Evolutionary conservation across 345 rosid species (phyloP), one percentile per base, ranked within the genome.

Genomic region (Dipteronia sinensis): DNA sequence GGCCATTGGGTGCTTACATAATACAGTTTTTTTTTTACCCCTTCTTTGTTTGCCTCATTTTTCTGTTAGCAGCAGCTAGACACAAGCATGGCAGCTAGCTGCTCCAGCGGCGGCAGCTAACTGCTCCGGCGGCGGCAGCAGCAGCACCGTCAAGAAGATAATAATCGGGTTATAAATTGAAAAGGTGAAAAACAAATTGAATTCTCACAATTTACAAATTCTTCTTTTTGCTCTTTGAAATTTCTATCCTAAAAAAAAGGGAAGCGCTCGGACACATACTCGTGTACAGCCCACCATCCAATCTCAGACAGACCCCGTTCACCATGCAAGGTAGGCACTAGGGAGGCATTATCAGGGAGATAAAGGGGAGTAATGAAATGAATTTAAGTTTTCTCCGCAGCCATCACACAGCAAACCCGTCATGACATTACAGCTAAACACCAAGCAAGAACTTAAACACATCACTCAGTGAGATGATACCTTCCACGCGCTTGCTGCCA

Each of bases 401-500:
- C 74, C 75, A 53, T 38, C 74, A 23, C 72, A 23, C 9, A 17
- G 49, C 72, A 72, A 49, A 69, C 75, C 75, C 73, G 59, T 64
- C 74, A 70, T 10, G 23, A n/a, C 23, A 46, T 67, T 20, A 17
- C 71, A 12, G 55, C 83, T 84, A 85, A 75, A 84, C 85, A 72
- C 89, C 96, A 51, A 91, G 91, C 80, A 93, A 86, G 82, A 88
- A 91, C 76, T 77, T 84, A 82, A 91, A 90, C 69, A 93, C 86
- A 77, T 93, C 96, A 65, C 93, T 89, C 74, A 93, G 65, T 9
- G 98, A 88, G 61, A 93, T 86, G 49, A 91, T 86, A 75, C 96
- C 98, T 90, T 93, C 91, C 13, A 93, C 97, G 15, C 97, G 97
- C 83, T 87, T 92, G 90, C 92, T 92, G 62, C 97, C 97, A 40